Evolutionary conservation across 108 stramenopile genomes (phyloP).

Genomic region (Pseudonitzschia delicatissima): DNA sequence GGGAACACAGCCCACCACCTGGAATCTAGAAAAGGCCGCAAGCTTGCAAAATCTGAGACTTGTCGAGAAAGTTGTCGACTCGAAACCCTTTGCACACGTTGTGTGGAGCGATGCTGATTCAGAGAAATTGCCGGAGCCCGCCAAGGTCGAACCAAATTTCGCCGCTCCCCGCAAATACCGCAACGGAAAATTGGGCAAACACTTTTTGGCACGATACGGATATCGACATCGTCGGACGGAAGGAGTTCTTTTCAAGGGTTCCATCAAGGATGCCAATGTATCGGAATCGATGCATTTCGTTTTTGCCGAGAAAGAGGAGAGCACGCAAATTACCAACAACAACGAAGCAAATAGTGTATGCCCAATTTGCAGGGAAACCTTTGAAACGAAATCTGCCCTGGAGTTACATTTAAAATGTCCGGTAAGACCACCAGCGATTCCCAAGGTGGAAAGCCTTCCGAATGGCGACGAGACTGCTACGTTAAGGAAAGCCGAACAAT

Average conservation of each 20-base stretch:
- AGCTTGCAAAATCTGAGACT: slow-evolving; percentile 27
- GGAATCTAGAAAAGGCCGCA: slow-evolving; percentile 47
- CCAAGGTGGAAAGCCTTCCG: too few relatives aligned
- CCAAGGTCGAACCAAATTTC: slow-evolving; percentile 27
- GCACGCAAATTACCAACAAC: not conserved
- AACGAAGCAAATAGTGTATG: slow-evolving; percentile 29
- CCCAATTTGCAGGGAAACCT: slow-evolving; percentile 37
- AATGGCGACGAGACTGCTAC: too few relatives aligned
- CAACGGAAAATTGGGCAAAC: slow-evolving; percentile 60
- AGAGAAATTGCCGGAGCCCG: not conserved
- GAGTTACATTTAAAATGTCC: slow-evolving; percentile 33
- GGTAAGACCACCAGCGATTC: slow-evolving; percentile 32
- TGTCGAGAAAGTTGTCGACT: slow-evolving; percentile 25
- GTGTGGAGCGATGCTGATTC: slow-evolving; percentile 25
- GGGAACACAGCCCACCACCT: slow-evolving; percentile 57
- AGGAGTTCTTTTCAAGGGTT: slow-evolving; percentile 47
- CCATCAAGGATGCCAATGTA: slow-evolving; percentile 45
- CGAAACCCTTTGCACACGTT: slow-evolving; percentile 36
- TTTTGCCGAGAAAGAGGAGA: slow-evolving; percentile 24
- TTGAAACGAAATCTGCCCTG: slow-evolving; percentile 27
- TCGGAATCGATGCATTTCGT: slow-evolving; percentile 51
- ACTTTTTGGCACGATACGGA: slow-evolving; percentile 57
- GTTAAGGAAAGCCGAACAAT: too few relatives aligned
- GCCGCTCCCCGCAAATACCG: slow-evolving; percentile 57
- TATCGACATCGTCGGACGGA: slow-evolving; percentile 70